Percentiles rank a stretch among this genome's conserved stretches.
These are phyloP conservation scores for Streptanthus diversifolius DNA, from an alignment of 345 rosid genomes.

Conservation along the genomic window DNA sequence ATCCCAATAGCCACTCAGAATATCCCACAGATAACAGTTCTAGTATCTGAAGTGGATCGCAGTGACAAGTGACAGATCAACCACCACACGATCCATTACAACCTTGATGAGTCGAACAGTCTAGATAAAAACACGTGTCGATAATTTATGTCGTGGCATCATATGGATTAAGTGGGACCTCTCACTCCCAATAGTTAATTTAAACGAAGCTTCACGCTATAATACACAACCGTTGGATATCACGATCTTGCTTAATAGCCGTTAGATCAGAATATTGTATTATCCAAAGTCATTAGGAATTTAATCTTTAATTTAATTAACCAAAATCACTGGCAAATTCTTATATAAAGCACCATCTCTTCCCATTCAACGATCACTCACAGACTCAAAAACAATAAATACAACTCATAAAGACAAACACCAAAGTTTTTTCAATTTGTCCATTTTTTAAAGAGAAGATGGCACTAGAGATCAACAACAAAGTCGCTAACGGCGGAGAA, in stretches of 20 bases:
- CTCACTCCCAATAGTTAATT: not conserved
- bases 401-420: not conserved
- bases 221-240: slow-evolving; percentile 17
- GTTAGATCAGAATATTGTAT: slow-evolving; percentile 28
- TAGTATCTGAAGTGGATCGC: slow-evolving; percentile 10
- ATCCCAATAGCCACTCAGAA: not conserved
- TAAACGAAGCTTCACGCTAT: slow-evolving; percentile 18
- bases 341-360: slow-evolving; percentile 22
- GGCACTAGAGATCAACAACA: slow-evolving; percentile 25
- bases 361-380: slow-evolving; percentile 15
- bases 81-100: slow-evolving; percentile 10
- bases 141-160: not conserved
- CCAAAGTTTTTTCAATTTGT: not conserved
- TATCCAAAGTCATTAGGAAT: not conserved
- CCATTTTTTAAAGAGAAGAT: slow-evolving; percentile 4
- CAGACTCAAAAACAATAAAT: not conserved
- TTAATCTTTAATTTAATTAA: slow-evolving; percentile 9
- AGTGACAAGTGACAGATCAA: slow-evolving; percentile 15
- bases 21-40: not conserved
- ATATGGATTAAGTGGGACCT: not conserved
- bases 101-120: slow-evolving; percentile 22
- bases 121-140: slow-evolving; percentile 17
- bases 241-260: not conserved
- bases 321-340: not conserved
- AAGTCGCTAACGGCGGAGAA: slow-evolving; percentile 21